Conservation (phyloP, 208 protist species). For the Spongospora subterranea region DNA sequence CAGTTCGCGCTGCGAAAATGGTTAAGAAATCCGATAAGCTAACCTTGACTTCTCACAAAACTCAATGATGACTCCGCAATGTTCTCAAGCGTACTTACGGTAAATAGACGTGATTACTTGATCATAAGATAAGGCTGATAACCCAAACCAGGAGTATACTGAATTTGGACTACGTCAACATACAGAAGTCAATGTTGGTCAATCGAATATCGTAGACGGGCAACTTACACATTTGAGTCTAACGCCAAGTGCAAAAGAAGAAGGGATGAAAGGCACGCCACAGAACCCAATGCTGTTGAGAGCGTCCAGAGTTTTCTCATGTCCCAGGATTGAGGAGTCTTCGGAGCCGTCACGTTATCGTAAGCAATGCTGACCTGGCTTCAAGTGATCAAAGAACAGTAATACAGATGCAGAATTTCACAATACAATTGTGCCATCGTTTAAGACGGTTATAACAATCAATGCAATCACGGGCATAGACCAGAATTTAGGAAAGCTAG, state of each 20-base stretch:
- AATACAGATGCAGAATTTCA: not conserved
- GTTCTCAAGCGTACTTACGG: not conserved
- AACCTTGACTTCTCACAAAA: not conserved
- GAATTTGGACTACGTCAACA: not conserved
- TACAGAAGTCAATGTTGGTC: not conserved
- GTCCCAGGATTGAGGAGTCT: slow-evolving; percentile 1
- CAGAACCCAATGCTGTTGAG: not conserved
- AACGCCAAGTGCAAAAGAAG: slow-evolving; percentile 24
- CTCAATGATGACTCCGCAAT: not conserved
- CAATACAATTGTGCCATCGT: slow-evolving; percentile 49
- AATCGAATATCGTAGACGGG: not conserved
- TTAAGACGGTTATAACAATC: slow-evolving; percentile 41
- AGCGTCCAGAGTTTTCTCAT: not conserved
- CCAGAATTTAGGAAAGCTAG: slow-evolving; percentile 22
- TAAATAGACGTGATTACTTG: slow-evolving; percentile 17
- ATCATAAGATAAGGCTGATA: not conserved
- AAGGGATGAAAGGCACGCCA: slow-evolving; percentile 29
- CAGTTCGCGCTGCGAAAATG: slow-evolving; percentile 37
- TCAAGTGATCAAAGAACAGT: not conserved
- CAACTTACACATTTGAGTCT: not conserved
- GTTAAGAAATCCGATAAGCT: slow-evolving; percentile 53
- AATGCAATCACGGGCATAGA: slow-evolving; percentile 34
- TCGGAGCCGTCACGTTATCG: slow-evolving; percentile 8
- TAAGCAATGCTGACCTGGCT: slow-evolving; percentile 44
- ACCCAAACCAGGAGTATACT: not conserved